Evolutionary conservation across 108 stramenopile species (phyloP), one percentile per base, ranked within the genome.

Genomic region (Fragilariopsis cylindrus): DNA sequence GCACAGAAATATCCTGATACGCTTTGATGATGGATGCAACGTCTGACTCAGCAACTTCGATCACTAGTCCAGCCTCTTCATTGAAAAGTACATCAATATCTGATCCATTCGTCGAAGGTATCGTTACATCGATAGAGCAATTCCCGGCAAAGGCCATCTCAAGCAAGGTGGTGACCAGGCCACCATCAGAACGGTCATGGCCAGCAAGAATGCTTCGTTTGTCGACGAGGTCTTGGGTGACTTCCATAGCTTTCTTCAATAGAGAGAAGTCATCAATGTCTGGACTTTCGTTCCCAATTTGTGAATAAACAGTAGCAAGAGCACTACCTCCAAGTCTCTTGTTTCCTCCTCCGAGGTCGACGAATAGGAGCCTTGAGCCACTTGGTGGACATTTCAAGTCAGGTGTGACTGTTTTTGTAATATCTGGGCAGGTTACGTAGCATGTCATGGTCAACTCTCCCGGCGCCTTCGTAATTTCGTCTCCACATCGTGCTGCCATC

Each of bases 81-180:
- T 84, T 92, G 83, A 98, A 99, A 42, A 98, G 88, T 44, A 89
- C 81, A 47, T 77, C 89, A 54, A 98, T 83, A n/a, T 81, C 89
- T n/a, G 81, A 73, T n/a, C 77, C 85, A 15, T 56, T 72, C 3
- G 85, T 74, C 55, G 87, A 81, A 42, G 96, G 94, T 21, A 98
- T 71, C 60, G 83, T 77, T 16, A 97, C 94, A 45, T 90, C 85
- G 43, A 99, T 80, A 50, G 97, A 94, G 80, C 97, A 96, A 78
- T 97, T 97, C 57, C 99, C 99, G 4, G 98, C 95, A 74, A 99
- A 97, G 3, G 99, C 99, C 99, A 99, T 99, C 81, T 99, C 98
- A 70, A 98, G 74, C 53, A 97, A 74, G 6, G 90, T 81, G 45
- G 94, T 92, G 39, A 84, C 86, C 60, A 99, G 77, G 45, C 98